Evolutionary conservation across 1,139 yeast genomes (phyloP), one percentile per base, ranked within the genome.

Genomic region (Blastobotrys ciferrii): DNA sequence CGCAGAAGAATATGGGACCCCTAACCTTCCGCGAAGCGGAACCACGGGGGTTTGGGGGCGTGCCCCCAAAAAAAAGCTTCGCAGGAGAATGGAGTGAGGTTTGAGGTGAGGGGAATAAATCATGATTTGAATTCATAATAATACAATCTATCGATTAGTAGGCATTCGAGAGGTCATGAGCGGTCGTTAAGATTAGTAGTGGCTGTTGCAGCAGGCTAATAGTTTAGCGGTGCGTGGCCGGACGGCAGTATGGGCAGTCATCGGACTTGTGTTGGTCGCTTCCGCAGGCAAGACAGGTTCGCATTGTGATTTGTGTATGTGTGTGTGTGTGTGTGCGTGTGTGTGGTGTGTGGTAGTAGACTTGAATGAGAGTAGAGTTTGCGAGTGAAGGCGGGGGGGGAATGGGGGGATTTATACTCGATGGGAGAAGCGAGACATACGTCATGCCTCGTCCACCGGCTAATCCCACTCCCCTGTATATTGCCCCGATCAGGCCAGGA

Each of bases 211-310:
- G n/a, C n/a, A n/a, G n/a, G n/a, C n/a, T n/a, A n/a, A n/a, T n/a
- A n/a, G n/a, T n/a, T 15, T 33, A 33, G 18, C 37, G 37, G 18
- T 33, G 13, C 12, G 37, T 33, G 37, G 17, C 37, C 5, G 37
- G 37, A 33, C 37, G 37, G 37, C 37, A 33, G 37, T 33, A 33
- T 33, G 37, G 37, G 37, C 37, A 33, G 19, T 33, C 37, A 19
- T 33, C 37, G 4, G 37, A 33, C 17, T 33, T 33, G 37, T 33
- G 37, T 15, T 33, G 37, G 37, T 33, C 37, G 19, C 37, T 33
- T 33, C 37, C 37, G 37, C 37, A 33, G 19, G 37, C 37, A 33
- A 33, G 37, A 33, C 37, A 33, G 18, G 37, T 33, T 13, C 37
- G 13, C 37, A 33, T 33, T 33, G 33, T 31, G n/a, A n/a, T n/a